Conservation (phyloP, 2,329 filamentous ascomycete genomes). For the Diaporthe batatas region DNA sequence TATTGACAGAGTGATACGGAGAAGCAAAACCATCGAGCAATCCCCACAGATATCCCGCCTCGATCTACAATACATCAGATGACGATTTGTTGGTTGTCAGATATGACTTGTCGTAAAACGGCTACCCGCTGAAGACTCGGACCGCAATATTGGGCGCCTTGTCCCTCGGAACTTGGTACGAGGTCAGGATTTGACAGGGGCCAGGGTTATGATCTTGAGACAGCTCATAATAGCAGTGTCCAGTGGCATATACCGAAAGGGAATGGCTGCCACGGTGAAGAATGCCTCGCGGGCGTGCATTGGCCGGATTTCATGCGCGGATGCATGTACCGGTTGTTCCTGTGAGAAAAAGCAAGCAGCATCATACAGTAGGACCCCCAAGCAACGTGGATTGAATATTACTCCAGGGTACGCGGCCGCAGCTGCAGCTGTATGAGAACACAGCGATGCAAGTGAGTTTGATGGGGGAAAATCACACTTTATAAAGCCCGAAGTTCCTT, state of each 20-base stretch:
- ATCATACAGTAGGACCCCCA: not conserved
- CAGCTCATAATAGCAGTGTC: not conserved
- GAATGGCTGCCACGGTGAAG: too few relatives aligned
- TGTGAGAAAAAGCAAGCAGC: not conserved
- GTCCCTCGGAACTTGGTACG: not conserved
- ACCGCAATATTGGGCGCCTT: not conserved
- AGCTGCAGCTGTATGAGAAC: not conserved
- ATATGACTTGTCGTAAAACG: slow-evolving; percentile 26
- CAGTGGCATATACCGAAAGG: not conserved
- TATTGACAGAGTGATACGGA: not conserved
- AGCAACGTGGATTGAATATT: not conserved
- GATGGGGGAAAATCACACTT: not conserved
- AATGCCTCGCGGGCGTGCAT: not conserved
- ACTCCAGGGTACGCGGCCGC: too few relatives aligned
- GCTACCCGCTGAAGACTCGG: not conserved
- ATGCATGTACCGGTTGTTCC: not conserved
- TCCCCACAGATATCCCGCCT: not conserved
- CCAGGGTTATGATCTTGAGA: not conserved
- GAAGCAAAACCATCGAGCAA: not conserved
- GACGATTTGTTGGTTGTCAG: not conserved
- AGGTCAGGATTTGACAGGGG: not conserved
- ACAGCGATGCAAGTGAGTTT: too few relatives aligned
- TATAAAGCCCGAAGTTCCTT: not conserved
- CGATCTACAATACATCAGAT: not conserved
- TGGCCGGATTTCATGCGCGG: not conserved